Evolutionary conservation across 140 eudicot species (phyloP), one percentile per base, ranked within the genome.

Genomic region (Cichorium intybus): DNA sequence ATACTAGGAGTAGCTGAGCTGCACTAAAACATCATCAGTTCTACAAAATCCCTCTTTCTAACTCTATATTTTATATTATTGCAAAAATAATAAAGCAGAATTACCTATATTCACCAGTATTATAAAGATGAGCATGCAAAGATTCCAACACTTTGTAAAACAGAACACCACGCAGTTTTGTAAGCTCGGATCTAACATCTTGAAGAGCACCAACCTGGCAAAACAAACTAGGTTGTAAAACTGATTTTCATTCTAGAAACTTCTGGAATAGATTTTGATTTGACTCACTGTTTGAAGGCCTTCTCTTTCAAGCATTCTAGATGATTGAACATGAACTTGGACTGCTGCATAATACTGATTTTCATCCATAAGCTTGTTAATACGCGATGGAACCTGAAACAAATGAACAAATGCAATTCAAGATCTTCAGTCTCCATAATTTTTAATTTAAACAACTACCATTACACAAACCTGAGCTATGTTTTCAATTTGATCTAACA

Each of bases 291-390:
- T 86, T 22, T 93, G 99, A 71, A 93, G 97, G 61, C 99, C 99
- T 73, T 93, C 99, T 79, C 99, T 88, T 90, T 93, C 99, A 61
- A 93, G 97, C 99, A 93, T 93, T 82, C 92, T 74, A 69, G 85
- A 64, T 33, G 99, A 88, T 66, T 93, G 99, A 68, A 80, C 97
- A 76, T 93, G 99, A 51, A 93, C 57, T 34, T 93, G 99, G 29
- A 86, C 97, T 41, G 99, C 97, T 56, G 97, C 97, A 53, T 93
- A 93, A 64, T 75, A 82, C 74, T 93, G 97, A 69, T 86, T 82
- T 55, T 93, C 97, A 67, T 82, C 81, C 55, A 93, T 75, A 64
- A 93, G 95, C 90, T 93, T 88, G 71, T 88, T 93, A 57, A 93
- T 88, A 75, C 97, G 99, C 55, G 82, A 82, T 43, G 99, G 99